Evolutionary conservation across 345 rosid genomes (phyloP).

Genomic region (Turnera subulata): DNA sequence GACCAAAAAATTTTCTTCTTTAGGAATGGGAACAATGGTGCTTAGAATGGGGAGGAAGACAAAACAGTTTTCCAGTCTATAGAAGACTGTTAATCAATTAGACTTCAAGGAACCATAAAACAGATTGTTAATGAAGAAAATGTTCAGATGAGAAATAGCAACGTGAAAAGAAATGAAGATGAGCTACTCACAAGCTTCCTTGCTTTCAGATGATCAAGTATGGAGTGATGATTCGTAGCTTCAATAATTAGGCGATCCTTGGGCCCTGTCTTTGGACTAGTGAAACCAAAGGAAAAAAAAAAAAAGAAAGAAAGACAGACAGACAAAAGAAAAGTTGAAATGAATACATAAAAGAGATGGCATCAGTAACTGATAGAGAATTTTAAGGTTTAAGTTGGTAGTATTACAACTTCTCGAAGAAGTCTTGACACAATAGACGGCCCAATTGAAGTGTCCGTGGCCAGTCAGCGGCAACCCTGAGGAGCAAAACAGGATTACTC

Average conservation of each 20-base stretch:
- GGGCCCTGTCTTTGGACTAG: not conserved
- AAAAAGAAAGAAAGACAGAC: not conserved
- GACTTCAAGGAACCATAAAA: no score
- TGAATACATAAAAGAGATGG: no score
- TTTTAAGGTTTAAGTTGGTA: not conserved
- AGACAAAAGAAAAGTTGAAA: not conserved
- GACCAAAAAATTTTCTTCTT: no score
- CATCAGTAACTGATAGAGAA: not conserved
- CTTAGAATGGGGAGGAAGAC: no score
- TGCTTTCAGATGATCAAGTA: slow-evolving; percentile 3
- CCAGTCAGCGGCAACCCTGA: slow-evolving; percentile 1
- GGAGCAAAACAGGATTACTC: not conserved
- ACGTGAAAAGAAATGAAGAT: not conserved
- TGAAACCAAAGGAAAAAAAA: no score
- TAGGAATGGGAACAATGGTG: no score
- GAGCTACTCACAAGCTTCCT: slow-evolving; percentile 4
- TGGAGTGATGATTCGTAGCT: not conserved
- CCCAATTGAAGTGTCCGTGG: not conserved
- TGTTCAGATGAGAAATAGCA: no score
- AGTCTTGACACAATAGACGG: slow-evolving; percentile 1
- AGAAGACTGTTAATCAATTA: no score
- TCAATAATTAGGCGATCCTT: not conserved
- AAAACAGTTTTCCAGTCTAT: no score
- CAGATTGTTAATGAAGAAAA: not conserved
- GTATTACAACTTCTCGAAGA: not conserved